Base-by-base conservation (phyloP, 73 alveolate genomes). In the Paramecium sonneborni region DNA sequence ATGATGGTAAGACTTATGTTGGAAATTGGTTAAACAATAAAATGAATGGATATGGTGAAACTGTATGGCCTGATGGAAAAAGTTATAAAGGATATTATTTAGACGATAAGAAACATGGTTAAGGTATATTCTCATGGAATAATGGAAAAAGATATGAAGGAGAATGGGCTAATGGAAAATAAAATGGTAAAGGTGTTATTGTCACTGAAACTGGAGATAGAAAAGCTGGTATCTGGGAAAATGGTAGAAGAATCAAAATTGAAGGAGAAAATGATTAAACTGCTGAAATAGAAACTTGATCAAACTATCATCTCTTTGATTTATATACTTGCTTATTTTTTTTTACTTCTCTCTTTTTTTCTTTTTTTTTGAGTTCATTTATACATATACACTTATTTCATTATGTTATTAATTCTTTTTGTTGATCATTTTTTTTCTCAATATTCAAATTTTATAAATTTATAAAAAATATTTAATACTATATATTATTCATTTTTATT, bases 131-230 rank as follows among this genome's bases (percentile, higher is more conserved):
- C 57, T 85, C 85, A 30, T 95, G 95, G 96, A 90, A 92, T 82
- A 92, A 88, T 85, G 88, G 93, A 37, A 93, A 93, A 93, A 93
- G 92, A 85, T 95, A 93, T 95, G 98, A 95, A 85, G 97, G 97
- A 26, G 92, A 93, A 52, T 95, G 97, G 97, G 52, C 34, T 28
- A 89, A 93, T 57, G 95, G 95, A 90, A 95, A 95, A 44, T 94
- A 94, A 37, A 96, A 95, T 90, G 97, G 97, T 20, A 88, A 93
- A 28, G 97, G 97, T 6, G 85, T 68, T 6, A 68, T 68, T 23
- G 23, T 68, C 18, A 68, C 39, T 23, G 41, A 68, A 23, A 28
- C 20, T 7, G 48, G 48, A 10, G 55, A 68, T 6, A 68, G 85
- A 24, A 68, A 68, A 24, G 62, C 62, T 7, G 85, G 85, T 18